These are phyloP conservation scores for Fusarium sp. DNA, from an alignment of 2,329 filamentous ascomycete species.

Conservation along the genomic window DNA sequence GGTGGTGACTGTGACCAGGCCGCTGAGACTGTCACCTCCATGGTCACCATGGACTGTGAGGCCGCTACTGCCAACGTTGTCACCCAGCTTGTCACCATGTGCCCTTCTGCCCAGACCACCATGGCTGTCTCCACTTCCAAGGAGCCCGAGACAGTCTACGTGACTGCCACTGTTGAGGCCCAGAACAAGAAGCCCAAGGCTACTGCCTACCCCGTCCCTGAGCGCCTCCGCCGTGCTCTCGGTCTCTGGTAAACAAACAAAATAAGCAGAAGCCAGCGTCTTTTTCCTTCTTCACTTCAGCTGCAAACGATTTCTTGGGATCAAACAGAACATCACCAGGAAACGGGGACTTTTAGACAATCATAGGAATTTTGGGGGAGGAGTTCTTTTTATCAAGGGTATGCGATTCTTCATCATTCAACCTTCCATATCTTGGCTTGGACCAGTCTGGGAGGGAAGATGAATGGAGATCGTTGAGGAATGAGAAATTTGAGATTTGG, in stretches of 20 bases:
- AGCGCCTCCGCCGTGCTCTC: constrained; percentile 38
- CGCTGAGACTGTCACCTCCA: constrained; percentile 17
- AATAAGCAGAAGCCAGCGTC: not conserved
- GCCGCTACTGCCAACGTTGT: not conserved
- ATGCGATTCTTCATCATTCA: not conserved
- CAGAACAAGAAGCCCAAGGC: constrained; percentile 14
- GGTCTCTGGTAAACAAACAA: constrained; percentile 26
- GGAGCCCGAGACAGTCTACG: constrained; percentile 43
- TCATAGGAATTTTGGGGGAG: constrained; percentile 2
- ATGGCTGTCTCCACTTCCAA: constrained; percentile 37
- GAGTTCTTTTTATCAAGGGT: constrained; percentile 15
- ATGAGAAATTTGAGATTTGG: constrained; percentile 31
- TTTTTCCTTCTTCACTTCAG: constrained; percentile 15
- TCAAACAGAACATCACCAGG: not conserved
- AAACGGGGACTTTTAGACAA: constrained; percentile 9
- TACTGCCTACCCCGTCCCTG: constrained; percentile 16
- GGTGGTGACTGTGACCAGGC: constrained; percentile 12
- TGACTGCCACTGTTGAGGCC: constrained; percentile 38
- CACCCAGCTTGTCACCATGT: constrained; percentile 23
- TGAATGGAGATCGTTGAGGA: not conserved
- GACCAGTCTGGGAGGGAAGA: not conserved
- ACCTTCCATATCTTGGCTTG: constrained; percentile 17
- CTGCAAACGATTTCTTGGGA: constrained; percentile 1
- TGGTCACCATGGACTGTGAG: not conserved
- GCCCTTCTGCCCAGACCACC: constrained; percentile 31